phyloP scores from a whole-genome alignment of 192 early-diverging fungal genomes.

The Coemansia erecta region DNA sequence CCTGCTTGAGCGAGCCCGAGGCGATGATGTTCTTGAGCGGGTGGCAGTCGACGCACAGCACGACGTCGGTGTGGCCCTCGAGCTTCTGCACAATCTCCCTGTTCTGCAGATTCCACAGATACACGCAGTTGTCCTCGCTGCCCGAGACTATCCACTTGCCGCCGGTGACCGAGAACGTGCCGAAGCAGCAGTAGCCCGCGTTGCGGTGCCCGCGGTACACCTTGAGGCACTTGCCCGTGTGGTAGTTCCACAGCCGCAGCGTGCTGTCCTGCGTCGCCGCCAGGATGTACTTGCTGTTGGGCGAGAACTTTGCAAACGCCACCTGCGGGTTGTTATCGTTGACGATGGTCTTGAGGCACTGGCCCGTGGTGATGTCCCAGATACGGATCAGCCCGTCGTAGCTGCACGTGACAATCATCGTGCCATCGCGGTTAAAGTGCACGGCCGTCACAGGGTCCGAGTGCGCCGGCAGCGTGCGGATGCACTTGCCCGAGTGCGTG shows the following conservation, averaged over 20 bases:
- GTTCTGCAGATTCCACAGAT: slow-evolving; percentile 97
- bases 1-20: slow-evolving; percentile 86
- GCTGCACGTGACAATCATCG: slow-evolving; percentile 91
- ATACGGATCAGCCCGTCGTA: slow-evolving; percentile 97
- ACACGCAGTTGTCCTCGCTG: slow-evolving; percentile 90
- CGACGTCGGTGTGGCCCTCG: slow-evolving; percentile 89
- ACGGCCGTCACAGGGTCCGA: slow-evolving; percentile 93
- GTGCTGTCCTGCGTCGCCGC: slow-evolving; percentile 93
- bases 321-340: slow-evolving; percentile 95
- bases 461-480: slow-evolving; percentile 90
- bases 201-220: slow-evolving; percentile 91
- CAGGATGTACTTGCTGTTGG: slow-evolving; percentile 98
- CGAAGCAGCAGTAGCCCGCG: slow-evolving; percentile 88
- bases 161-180: slow-evolving; percentile 90
- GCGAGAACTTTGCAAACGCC: slow-evolving; percentile 98
- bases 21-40: slow-evolving; percentile 95
- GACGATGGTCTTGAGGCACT: slow-evolving; percentile 95
- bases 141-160: slow-evolving; percentile 91
- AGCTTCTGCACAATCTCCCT: slow-evolving; percentile 93
- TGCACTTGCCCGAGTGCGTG: slow-evolving; percentile 85
- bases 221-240: slow-evolving; percentile 94
- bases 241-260: slow-evolving; percentile 90
- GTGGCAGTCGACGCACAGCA: slow-evolving; percentile 91
- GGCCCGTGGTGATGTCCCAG: slow-evolving; percentile 97
- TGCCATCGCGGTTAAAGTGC: slow-evolving; percentile 96